Conservation (phyloP, 129 eudicot species). For the Logfia minima region DNA sequence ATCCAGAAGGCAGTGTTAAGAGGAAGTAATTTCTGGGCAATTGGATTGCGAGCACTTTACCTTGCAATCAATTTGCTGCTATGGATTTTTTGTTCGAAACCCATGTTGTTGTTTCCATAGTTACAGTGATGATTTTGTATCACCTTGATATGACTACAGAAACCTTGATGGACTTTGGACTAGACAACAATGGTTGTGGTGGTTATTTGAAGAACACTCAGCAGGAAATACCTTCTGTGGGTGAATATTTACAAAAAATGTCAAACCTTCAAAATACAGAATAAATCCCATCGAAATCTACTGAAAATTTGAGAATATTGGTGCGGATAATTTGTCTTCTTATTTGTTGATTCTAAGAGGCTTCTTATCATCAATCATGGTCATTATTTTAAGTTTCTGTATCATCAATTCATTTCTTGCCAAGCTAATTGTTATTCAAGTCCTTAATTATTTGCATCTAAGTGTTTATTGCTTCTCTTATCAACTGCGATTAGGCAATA, state of each 20-base stretch:
- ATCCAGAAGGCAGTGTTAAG: constrained; percentile 53
- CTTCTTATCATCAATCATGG: neutral
- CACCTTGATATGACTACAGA: constrained; percentile 47
- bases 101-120: constrained; percentile 62
- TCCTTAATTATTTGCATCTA: no score
- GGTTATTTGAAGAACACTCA: constrained; percentile 33
- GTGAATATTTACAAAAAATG: constrained; percentile 28
- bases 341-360: constrained; percentile 4
- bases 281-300: neutral
- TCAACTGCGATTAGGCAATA: no score
- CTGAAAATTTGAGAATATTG: no score
- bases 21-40: constrained; percentile 54
- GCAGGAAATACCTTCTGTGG: constrained; percentile 32
- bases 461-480: no score
- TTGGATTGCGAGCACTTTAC: constrained; percentile 64
- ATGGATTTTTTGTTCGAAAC: constrained; percentile 85
- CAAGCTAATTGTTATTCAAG: no score
- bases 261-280: constrained; percentile 14
- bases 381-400: neutral
- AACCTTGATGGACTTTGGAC: constrained; percentile 42
- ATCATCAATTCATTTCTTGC: no score
- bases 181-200: constrained; percentile 8
- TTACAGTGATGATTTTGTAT: constrained; percentile 42
- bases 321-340: neutral
- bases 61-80: constrained; percentile 51